Evolutionary conservation across 75 land plant genomes (phyloP).

Genomic region (Cupressus sempervirens): DNA sequence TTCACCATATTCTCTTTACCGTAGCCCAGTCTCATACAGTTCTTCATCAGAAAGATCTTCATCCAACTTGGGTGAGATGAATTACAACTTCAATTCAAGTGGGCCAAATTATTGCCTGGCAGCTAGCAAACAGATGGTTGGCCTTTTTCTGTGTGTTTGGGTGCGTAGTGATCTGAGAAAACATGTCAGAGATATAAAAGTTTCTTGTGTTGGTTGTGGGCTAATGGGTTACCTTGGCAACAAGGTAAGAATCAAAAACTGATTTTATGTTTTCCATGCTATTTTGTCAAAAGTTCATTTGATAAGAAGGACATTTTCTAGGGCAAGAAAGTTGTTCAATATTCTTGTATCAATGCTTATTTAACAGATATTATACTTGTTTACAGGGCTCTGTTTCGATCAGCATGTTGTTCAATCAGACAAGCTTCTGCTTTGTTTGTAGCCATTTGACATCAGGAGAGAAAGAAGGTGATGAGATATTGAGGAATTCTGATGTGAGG

Average conservation of each 20-base stretch:
- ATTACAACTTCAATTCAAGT: neutral
- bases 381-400: slow-evolving; percentile 86
- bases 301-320: neutral
- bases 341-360: neutral
- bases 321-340: neutral
- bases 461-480: slow-evolving; percentile 82
- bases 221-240: slow-evolving; percentile 97
- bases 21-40: slow-evolving; percentile 39
- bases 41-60: slow-evolving; percentile 17
- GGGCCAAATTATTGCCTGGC: slow-evolving; percentile 22
- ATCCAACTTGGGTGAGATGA: slow-evolving; percentile 11
- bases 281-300: neutral
- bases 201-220: slow-evolving; percentile 80
- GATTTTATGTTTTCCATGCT: neutral
- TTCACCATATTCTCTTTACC: slow-evolving; percentile 38
- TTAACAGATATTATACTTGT: neutral
- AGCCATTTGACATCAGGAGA: slow-evolving; percentile 86
- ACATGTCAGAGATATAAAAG: slow-evolving; percentile 48
- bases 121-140: slow-evolving; percentile 92
- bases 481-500: slow-evolving; percentile 72
- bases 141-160: slow-evolving; percentile 83
- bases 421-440: slow-evolving; percentile 71
- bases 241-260: slow-evolving; percentile 42
- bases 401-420: slow-evolving; percentile 73
- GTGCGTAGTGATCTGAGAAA: slow-evolving; percentile 43